Base-by-base conservation (phyloP, 805 yeast genomes). In the Millerozyma miso region DNA sequence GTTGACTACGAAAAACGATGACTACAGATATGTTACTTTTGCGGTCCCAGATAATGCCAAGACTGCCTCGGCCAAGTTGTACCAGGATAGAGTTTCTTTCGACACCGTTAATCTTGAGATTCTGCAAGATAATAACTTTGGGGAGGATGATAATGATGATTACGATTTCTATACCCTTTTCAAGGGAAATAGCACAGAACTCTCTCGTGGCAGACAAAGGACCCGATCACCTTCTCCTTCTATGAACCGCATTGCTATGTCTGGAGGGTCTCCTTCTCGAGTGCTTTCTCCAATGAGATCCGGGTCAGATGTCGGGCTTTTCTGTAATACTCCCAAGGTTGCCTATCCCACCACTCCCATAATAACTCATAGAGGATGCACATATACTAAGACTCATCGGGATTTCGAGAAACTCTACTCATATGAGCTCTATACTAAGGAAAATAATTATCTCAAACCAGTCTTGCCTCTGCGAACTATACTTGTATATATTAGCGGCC, bases 401-500 rank as follows among this genome's bases (percentile, higher is more conserved):
- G 61, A 69, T 26, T 79, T 66, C 51, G 81, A 79, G 44, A 59
- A 59, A 20, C 56, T 79, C 40, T 78, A 77, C 45, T 51, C 63
- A 13, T 65, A 67, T 2, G 59, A 67, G 35, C 47, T 73, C 20
- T 49, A 56, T 29, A 55, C 60, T 15, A 47, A 51, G 19, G 53
- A 53, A 20, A 37, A 42, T 14, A 44, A 42, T 8, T 39, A 31
- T 26, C 39, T 55, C 17, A 49, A 49, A 13, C 75, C 78, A 0
- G 68, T 73, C 0, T 58, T 79, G 36, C 80, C 80, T 0, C 66
- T 69, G 32, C 67, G 89, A 52, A 73, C 74, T 1, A 67, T 85
- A 4, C 55, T 85, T 56, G 80, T 83, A 20, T 84, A 84, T 55
- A 67, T 86, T 23, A 72, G 81, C 50, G 95, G 88, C 2, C 66